phyloP scores from a whole-genome alignment of 1,139 yeast species.

The Suhomyces kunorum region DNA sequence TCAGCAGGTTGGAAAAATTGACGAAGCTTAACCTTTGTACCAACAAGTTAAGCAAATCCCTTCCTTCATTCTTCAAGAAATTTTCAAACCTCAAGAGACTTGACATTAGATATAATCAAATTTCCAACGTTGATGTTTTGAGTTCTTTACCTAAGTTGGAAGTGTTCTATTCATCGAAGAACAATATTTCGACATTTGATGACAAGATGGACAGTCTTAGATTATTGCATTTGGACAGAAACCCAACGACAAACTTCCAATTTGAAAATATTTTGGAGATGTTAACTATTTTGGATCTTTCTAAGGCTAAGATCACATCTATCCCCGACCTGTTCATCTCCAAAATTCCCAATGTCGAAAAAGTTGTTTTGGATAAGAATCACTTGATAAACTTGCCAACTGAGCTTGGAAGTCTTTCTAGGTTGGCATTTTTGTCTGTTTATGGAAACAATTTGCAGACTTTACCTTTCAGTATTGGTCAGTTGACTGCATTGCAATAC shows the following conservation, averaged over 20 bases:
- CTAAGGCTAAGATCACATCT: slow-evolving; percentile 79
- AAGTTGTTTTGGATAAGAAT: slow-evolving; percentile 75
- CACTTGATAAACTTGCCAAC: slow-evolving; percentile 78
- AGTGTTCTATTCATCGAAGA: slow-evolving; percentile 74
- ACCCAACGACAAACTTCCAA: slow-evolving; percentile 76
- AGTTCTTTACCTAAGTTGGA: slow-evolving; percentile 68
- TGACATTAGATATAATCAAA: slow-evolving; percentile 75
- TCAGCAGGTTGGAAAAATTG: slow-evolving; percentile 58
- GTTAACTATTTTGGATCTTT: slow-evolving; percentile 72
- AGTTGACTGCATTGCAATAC: slow-evolving; percentile 58
- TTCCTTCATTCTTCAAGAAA: slow-evolving; percentile 56
- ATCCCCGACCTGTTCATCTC: slow-evolving; percentile 66
- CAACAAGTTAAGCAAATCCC: slow-evolving; percentile 58
- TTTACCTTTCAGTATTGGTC: slow-evolving; percentile 70
- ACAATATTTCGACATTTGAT: slow-evolving; percentile 70
- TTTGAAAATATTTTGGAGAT: slow-evolving; percentile 58
- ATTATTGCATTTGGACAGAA: slow-evolving; percentile 54
- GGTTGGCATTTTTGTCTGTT: slow-evolving; percentile 65
- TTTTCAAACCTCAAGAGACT: slow-evolving; percentile 65
- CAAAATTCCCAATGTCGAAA: slow-evolving; percentile 68
- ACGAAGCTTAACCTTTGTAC: slow-evolving; percentile 75
- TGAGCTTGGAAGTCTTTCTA: slow-evolving; percentile 60
- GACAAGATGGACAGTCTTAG: slow-evolving; percentile 62
- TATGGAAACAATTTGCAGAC: slow-evolving; percentile 73
- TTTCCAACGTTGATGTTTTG: slow-evolving; percentile 64